These are phyloP conservation scores for Sporobolomyces phaffii DNA, from an alignment of 768 basidiomycete genomes.

Conservation along the genomic window DNA sequence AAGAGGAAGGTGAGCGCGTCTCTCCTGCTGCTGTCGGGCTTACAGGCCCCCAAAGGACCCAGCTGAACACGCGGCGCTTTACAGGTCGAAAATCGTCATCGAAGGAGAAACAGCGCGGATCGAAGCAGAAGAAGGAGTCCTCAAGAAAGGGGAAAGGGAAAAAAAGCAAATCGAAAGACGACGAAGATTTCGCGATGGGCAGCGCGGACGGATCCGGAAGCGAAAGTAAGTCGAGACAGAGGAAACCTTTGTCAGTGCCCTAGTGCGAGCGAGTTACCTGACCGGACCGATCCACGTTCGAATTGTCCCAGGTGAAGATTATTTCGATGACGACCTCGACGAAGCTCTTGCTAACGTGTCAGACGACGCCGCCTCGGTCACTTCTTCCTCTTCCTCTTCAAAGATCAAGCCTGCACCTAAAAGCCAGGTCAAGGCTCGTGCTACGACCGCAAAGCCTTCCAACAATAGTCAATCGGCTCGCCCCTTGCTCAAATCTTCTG, in stretches of 20 bases:
- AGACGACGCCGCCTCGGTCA: conserved; percentile 3
- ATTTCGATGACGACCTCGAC: conserved; percentile 36
- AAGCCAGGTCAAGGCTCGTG: not conserved
- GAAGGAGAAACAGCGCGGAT: not conserved
- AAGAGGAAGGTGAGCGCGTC: not conserved
- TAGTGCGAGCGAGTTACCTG: not conserved
- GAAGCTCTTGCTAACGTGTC: conserved; percentile 19
- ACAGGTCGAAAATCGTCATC: not conserved
- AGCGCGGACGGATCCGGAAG: not conserved
- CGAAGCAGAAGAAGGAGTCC: not conserved
- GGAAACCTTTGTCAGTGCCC: not conserved
- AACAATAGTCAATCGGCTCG: too few relatives aligned
- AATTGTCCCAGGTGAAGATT: conserved; percentile 31
- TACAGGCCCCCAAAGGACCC: not conserved
- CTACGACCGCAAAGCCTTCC: not conserved
- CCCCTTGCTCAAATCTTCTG: conserved; percentile 25
- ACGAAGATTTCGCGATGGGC: conserved; percentile 17
- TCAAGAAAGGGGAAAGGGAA: conserved; percentile 17
- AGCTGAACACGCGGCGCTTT: not conserved
- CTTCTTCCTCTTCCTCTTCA: not conserved
- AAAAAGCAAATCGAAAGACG: conserved; percentile 19
- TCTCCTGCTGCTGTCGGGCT: not conserved
- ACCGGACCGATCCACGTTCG: not conserved
- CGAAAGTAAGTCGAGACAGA: conserved; percentile 12
- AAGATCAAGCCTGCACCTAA: not conserved